Base-by-base conservation (phyloP, 768 basidiomycete species). In the Trametes punicea region DNA sequence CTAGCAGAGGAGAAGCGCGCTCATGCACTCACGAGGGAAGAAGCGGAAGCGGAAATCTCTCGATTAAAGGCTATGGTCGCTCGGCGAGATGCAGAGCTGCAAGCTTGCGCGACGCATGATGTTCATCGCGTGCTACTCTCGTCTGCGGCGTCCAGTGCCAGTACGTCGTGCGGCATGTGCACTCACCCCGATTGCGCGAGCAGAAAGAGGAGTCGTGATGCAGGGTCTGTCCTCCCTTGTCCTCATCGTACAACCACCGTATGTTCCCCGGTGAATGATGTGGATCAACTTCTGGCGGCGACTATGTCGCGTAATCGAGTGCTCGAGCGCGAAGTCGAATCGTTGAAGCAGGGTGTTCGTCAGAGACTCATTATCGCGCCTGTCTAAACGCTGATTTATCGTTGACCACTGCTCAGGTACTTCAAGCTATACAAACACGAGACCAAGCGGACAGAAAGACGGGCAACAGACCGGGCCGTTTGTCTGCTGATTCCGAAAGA, bases 71-170 rank as follows among this genome's bases (percentile, higher is more conserved):
- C 83, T 0, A 77, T 77, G 65, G 65, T 87, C 4, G 80, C 82
- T 0, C 75, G 77, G 5, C 73, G 82, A n/a, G 84, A 85, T 41
- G 76, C 76, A 0, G 80, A 84, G 60, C 70, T 85, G 5, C 80
- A 81, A 60, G 62, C 63, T 2, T 71, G 66, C 52, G 56, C 73
- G 15, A 55, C 46, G 2, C 64, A 63, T n/a, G 20, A 38, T 44
- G 44, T 42, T 10, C 42, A 36, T 42, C 41, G 26, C 9, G 25
- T 51, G 1, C 26, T 55, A 15, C 44, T 60, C 21, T 26, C 23
- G 23, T 27, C 40, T 21, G 27, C 38, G 10, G n/a, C 15, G 1
- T 13, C 31, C 9, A 15, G 9, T 6, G 48, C 26, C 13, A 30
- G 23, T 6, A 2, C 23, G n/a, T 7, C 23, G 1, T 8, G 16